Evolutionary conservation across 257 asterid species (phyloP).

Genomic region (Voacanga thouarsii): DNA sequence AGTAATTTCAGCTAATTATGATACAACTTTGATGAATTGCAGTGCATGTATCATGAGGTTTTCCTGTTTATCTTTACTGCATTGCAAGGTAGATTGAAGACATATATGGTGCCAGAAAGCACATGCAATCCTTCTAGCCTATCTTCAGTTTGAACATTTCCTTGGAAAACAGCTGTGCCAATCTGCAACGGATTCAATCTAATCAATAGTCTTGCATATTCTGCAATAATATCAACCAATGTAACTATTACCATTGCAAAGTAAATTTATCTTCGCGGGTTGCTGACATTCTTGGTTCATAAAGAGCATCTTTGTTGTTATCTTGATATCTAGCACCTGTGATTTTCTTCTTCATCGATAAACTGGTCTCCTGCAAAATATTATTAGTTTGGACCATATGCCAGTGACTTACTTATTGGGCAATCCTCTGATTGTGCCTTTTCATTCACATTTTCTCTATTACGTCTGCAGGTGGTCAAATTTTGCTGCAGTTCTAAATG

Average conservation of each 20-base stretch:
- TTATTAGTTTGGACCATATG: not conserved
- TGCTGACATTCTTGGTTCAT: too few species aligned
- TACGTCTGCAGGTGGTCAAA: not conserved
- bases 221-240: too few species aligned
- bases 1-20: conserved; percentile 3
- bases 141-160: not conserved
- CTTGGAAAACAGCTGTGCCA: not conserved
- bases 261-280: too few species aligned
- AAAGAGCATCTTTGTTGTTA: too few species aligned
- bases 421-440: not conserved
- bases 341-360: not conserved
- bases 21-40: not conserved
- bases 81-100: not conserved
- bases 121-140: not conserved
- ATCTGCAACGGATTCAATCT: not conserved
- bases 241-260: too few species aligned
- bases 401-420: not conserved
- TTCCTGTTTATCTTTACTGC: not conserved
- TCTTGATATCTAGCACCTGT: not conserved
- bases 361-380: not conserved
- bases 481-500: not conserved
- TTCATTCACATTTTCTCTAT: not conserved
- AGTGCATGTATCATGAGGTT: not conserved
- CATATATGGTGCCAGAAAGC: not conserved
- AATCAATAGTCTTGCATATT: not conserved